These are phyloP conservation scores for Aurinia saxatilis DNA, from an alignment of 345 rosid species.

Conservation along the genomic window DNA sequence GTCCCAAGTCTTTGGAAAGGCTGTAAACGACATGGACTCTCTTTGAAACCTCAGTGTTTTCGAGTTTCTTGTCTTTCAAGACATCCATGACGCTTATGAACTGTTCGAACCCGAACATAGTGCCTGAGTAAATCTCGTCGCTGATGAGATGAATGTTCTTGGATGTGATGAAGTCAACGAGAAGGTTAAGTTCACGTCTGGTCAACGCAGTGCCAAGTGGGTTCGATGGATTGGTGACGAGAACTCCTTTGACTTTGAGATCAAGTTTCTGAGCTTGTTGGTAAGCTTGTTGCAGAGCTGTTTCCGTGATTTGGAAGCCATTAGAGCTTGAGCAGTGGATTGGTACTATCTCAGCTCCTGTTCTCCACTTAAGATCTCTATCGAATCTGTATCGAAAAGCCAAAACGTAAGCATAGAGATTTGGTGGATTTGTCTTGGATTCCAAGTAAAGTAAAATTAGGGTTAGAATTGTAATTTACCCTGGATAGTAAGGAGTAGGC, in stretches of 20 bases:
- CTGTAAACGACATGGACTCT: slow-evolving; percentile 67
- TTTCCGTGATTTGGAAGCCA: slow-evolving; percentile 48
- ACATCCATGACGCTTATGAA: slow-evolving; percentile 66
- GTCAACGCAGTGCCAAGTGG: slow-evolving; percentile 69
- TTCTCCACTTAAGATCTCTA: slow-evolving; percentile 72
- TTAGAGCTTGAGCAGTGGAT: slow-evolving; percentile 51
- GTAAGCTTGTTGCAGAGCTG: slow-evolving; percentile 62
- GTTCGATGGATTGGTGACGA: slow-evolving; percentile 78
- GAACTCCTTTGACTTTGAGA: slow-evolving; percentile 66
- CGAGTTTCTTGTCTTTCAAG: slow-evolving; percentile 42
- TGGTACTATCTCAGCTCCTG: slow-evolving; percentile 55
- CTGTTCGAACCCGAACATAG: slow-evolving; percentile 59
- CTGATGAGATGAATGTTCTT: slow-evolving; percentile 65
- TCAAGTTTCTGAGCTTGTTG: slow-evolving; percentile 51
- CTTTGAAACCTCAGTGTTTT: slow-evolving; percentile 41
- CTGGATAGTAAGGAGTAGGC: slow-evolving; percentile 83
- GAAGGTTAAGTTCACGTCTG: slow-evolving; percentile 54
- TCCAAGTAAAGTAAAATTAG: slow-evolving; percentile 19
- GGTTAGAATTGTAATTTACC: slow-evolving; percentile 35
- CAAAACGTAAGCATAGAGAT: slow-evolving; percentile 14
- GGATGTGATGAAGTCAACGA: slow-evolving; percentile 46
- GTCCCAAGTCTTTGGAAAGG: slow-evolving; percentile 74
- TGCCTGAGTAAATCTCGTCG: slow-evolving; percentile 81
- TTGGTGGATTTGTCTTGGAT: slow-evolving; percentile 7
- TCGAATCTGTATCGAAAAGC: slow-evolving; percentile 43